Base-by-base conservation (phyloP, 2,329 filamentous ascomycete genomes). In the Trichoderma breve region DNA sequence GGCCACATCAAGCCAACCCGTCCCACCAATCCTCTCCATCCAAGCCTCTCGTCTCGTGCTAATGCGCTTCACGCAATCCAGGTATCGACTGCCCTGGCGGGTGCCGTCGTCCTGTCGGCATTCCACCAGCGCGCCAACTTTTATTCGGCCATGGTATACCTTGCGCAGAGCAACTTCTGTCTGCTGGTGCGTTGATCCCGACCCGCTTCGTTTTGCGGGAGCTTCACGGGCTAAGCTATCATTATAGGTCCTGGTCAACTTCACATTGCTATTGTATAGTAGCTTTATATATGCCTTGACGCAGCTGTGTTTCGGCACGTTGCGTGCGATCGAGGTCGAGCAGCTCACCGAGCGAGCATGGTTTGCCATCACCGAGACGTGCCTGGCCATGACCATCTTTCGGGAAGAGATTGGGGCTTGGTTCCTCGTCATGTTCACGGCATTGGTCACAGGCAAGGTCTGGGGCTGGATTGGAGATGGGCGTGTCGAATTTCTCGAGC, bases 381-480 rank as follows among this genome's bases (percentile, higher is more conserved):
- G 95, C 79, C 86, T 99, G 74, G 96, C 96, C 34, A 98, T 99
- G 95, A 98, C 96, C 34, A 97, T 97, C 75, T 98, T 99, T 82
- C 88, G 96, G 58, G 96, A 98, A 74, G 95, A 98, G 80, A 90
- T 99, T 21, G 95, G 96, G 58, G 93, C 92, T 55, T 97, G 94
- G 91, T 97, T 98, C 79, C 86, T 99, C 72, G 90, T 96, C 78
- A 98, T 99, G 95, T 98, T 99, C 81, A 93, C 97, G 18, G 91
- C 92, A 30, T 87, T 99, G 51, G 89, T 99, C 61, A 95, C 94
- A 4, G 95, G 95, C 70, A 98, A 98, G 83, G 92, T 99, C 62
- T 99, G 97, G 95, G 93, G 94, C 70, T 99, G 97, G 96, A 97
- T 99, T 76, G 94, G 93, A 67, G 95, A 98, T 80, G 95, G 95